Evolutionary conservation across 106 monocot species (phyloP), one percentile per base, ranked within the genome.

Genomic region (Cymbidium sinense): DNA sequence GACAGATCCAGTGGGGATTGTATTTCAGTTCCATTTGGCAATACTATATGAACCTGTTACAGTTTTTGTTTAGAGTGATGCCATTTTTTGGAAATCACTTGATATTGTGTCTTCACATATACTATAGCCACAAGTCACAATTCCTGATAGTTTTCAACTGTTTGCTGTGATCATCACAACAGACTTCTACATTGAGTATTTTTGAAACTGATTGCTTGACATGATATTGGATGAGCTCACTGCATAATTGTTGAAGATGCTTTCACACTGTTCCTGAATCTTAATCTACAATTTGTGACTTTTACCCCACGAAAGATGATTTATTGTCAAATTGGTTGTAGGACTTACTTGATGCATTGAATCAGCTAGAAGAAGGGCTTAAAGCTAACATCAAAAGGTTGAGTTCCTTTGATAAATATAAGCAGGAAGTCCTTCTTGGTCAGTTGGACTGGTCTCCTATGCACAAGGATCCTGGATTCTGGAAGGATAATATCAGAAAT

Each of bases 361-460:
- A 87, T 75, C 83, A 89, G 82, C 92, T 95, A 28, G 99, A 95
- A 77, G 84, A 81, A 81, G 95, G 92, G 47, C 84, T 99, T 36
- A 93, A 85, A 81, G 92, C 91, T 27, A 95, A 92, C 78, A 87
- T 95, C 34, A 92, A 80, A 77, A 87, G 77, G 52, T 84, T 99
- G 73, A 95, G 99, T 78, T 99, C 99, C 11, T 99, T 95, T 78
- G 99, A 99, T 50, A 99, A 93, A 81, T 99, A 99, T 79, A 99
- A 99, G 83, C 99, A 99, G 77, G 91, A 93, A 80, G 99, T 92
- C 54, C 92, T 99, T 85, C 83, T 95, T 20, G 99, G 99, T 70
- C 92, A 91, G 77, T 87, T 95, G 37, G 95, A 99, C 36, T 99
- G 99, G 99, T 90, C 95, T 70, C 90, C 92, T n/a, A 95, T 99